Evolutionary conservation across 257 asterid genomes (phyloP).

Genomic region (Nicotiana undulata): DNA sequence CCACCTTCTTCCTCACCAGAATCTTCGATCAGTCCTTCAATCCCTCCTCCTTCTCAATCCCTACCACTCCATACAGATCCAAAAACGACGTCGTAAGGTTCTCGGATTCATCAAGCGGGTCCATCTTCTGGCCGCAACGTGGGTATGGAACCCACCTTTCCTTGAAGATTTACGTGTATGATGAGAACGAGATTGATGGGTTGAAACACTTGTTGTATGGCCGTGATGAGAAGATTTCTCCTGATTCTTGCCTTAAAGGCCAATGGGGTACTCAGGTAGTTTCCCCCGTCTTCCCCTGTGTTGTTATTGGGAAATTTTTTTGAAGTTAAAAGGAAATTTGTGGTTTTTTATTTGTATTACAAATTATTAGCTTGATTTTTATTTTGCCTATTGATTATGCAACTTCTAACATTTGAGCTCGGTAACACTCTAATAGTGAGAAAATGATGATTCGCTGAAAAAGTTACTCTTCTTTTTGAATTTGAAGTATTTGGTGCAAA

Average conservation of each 20-base stretch:
- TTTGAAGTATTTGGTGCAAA: neutral
- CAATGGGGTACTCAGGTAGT: slow-evolving; percentile 96
- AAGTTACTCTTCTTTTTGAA: neutral
- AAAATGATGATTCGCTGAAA: neutral
- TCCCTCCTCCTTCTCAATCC: slow-evolving; percentile 17
- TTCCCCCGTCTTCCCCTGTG: neutral
- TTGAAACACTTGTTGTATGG: slow-evolving; percentile 64
- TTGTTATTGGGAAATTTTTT: neutral
- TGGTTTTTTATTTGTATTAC: neutral
- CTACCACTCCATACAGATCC: neutral
- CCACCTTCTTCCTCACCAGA: slow-evolving; percentile 77
- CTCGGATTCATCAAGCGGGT: slow-evolving; percentile 11
- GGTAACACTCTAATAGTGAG: neutral
- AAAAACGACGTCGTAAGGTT: slow-evolving; percentile 23
- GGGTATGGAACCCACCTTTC: slow-evolving; percentile 42
- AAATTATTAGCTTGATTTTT: neutral
- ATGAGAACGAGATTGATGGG: slow-evolving; percentile 71
- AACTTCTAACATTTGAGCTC: neutral
- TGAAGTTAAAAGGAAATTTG: neutral
- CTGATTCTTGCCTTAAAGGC: slow-evolving; percentile 75
- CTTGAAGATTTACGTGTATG: slow-evolving; percentile 82
- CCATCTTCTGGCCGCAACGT: slow-evolving; percentile 34
- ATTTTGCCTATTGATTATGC: neutral
- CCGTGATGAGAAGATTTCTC: slow-evolving; percentile 62
- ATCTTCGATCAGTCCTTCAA: slow-evolving; percentile 50